Evolutionary conservation across 768 basidiomycete species (phyloP), one percentile per base, ranked within the genome.

Genomic region (Amanita brunnescens): DNA sequence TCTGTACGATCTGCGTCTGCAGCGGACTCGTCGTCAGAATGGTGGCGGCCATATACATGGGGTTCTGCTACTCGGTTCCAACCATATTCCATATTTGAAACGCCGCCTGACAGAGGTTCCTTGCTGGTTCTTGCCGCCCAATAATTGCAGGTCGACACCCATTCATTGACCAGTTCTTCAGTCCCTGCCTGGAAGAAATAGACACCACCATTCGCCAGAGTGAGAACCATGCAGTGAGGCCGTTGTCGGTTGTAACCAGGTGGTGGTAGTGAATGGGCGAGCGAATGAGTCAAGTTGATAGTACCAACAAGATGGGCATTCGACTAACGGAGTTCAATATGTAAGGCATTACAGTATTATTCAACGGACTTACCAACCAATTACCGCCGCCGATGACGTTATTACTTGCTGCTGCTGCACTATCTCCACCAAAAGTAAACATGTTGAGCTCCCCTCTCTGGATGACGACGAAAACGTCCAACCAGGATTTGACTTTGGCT

Each of bases 141-240:
- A 64, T 99, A 99, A 71, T 98, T 99, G 78, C 95, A 97, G 0
- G 96, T 96, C 35, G 89, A 85, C 6, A 96, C 94, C 96, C 96
- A 98, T 66, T 99, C 96, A 60, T 89, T 88, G 45, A 96, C 93
- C n/a, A 99, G 80, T 58, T 97, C 95, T 61, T 96, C 95, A 3
- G 96, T 99, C 1, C 96, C 96, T 1, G 95, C 92, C 67, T 99
- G 96, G 75, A 96, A 96, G 72, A 97, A 96, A 67, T 85, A 95
- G n/a, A 92, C 87, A 2, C 85, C 91, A 8, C 93, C 92, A 57
- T 81, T 83, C 5, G 94, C 74, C 49, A 94, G 74, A 1, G 92
- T 92, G 43, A 99, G 71, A 9, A 92, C 91, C 84, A 99, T 95
- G 65, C 93, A 96, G 62, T 95, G 78, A 4, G 95, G 93, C 16